Percentiles rank a stretch among this genome's conserved stretches.
These are phyloP conservation scores for Cucurbita argyrosperma DNA, from an alignment of 306 rosid species.

Conservation along the genomic window DNA sequence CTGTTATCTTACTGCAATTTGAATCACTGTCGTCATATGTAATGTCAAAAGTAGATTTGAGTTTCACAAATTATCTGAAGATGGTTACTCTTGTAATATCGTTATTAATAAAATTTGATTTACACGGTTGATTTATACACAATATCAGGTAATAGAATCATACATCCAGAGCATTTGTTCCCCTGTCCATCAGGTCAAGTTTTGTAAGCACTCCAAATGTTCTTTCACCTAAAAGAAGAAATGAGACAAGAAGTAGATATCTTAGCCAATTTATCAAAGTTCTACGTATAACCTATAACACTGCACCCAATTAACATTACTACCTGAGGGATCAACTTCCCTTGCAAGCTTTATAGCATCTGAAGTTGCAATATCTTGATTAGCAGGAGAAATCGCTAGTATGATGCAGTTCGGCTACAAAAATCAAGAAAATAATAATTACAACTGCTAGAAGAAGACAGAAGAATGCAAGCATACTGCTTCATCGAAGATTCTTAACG, in stretches of 20 bases:
- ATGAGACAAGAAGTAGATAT: not conserved
- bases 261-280: not conserved
- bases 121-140: not conserved
- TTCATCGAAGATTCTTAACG: not conserved
- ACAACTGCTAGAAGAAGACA: constrained; percentile 2
- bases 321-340: constrained; percentile 90
- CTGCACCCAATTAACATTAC: not conserved
- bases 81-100: not conserved
- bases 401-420: constrained; percentile 87
- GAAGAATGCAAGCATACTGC: not conserved
- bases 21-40: not conserved
- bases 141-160: constrained; percentile 7
- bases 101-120: not conserved
- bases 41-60: not conserved
- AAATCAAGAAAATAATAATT: constrained; percentile 25
- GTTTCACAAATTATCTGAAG: not conserved
- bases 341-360: constrained; percentile 86
- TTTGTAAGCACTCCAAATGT: constrained; percentile 94
- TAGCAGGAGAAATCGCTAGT: constrained; percentile 88
- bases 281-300: not conserved
- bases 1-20: not conserved
- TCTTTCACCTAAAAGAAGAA: constrained; percentile 60
- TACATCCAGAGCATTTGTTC: constrained; percentile 90
- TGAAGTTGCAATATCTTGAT: constrained; percentile 96
- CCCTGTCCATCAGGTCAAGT: constrained; percentile 93